Conservation (phyloP, 352 stramenopile genomes). For the Pythium pyrilobum region DNA sequence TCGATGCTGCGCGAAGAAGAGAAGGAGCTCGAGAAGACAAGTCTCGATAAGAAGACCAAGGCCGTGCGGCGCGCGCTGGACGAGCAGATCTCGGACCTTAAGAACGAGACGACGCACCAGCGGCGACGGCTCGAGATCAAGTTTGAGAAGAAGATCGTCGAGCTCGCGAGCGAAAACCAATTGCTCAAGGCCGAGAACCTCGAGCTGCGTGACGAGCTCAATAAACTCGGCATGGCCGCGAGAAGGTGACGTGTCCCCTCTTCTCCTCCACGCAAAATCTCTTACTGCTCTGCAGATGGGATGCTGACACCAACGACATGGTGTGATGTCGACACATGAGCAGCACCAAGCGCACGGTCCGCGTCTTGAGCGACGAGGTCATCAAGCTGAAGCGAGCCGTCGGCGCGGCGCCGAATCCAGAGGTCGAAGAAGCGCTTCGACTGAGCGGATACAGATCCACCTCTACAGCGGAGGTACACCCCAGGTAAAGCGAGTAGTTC, state of each 20-base stretch:
- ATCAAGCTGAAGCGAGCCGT: slow-evolving; percentile 40
- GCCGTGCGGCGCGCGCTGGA: slow-evolving; percentile 17
- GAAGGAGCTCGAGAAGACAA: slow-evolving; percentile 22
- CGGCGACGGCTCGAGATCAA: slow-evolving; percentile 26
- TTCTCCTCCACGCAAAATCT: too few species aligned
- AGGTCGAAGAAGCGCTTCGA: slow-evolving; percentile 16
- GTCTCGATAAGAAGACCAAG: slow-evolving; percentile 28
- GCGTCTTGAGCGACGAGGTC: slow-evolving; percentile 37
- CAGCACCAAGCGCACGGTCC: slow-evolving; percentile 44
- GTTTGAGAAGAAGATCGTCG: slow-evolving; percentile 33
- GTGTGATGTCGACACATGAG: background rate
- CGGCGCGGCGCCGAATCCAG: slow-evolving; percentile 6
- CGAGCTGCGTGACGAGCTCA: slow-evolving; percentile 29
- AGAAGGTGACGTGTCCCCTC: slow-evolving; percentile 22
- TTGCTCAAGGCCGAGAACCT: slow-evolving; percentile 33
- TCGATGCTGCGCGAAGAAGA: slow-evolving; percentile 31
- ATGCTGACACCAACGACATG: background rate
- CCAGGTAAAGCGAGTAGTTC: background rate
- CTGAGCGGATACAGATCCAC: slow-evolving; percentile 1
- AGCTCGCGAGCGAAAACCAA: slow-evolving; percentile 40
- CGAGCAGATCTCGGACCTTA: slow-evolving; percentile 23
- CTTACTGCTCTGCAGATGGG: background rate
- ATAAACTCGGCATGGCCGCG: slow-evolving; percentile 15
- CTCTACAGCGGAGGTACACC: slow-evolving; percentile 11
- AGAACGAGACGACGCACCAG: slow-evolving; percentile 19